Evolutionary conservation across 805 yeast species (phyloP).

Genomic region (Grigorovia transvaalensis): DNA sequence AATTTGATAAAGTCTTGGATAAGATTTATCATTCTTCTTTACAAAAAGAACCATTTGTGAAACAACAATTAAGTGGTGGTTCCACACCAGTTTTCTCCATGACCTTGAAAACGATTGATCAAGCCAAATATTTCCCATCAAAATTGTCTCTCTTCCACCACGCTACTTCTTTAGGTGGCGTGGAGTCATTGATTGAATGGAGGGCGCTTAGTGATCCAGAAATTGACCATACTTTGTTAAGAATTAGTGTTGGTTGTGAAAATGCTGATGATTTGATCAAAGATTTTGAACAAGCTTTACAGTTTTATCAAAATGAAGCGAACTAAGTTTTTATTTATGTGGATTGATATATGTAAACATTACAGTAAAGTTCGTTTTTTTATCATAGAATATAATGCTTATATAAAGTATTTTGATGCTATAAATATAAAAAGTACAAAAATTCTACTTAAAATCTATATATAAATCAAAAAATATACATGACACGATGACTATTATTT

Average conservation of each 20-base stretch:
- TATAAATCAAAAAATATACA: neutral
- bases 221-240: conserved; percentile 46
- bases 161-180: conserved; percentile 92
- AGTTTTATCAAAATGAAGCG: neutral
- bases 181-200: conserved; percentile 86
- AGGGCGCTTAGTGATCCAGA: conserved; percentile 58
- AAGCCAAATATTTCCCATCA: conserved; percentile 55
- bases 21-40: conserved; percentile 21
- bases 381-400: too few relatives aligned
- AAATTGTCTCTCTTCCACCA: conserved; percentile 64
- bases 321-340: neutral
- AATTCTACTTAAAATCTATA: neutral
- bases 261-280: conserved; percentile 62
- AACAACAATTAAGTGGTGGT: conserved; percentile 53
- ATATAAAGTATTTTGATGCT: too few relatives aligned
- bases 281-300: conserved; percentile 56
- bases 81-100: conserved; percentile 66
- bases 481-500: conserved; percentile 22
- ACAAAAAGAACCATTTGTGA: conserved; percentile 58
- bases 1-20: conserved; percentile 37
- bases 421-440: too few relatives aligned
- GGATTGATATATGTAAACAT: too few relatives aligned
- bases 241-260: conserved; percentile 78
- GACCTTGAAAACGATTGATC: conserved; percentile 14
- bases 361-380: too few relatives aligned